Conservation (phyloP, 805 yeast species). For the Yarrowia sp. region DNA sequence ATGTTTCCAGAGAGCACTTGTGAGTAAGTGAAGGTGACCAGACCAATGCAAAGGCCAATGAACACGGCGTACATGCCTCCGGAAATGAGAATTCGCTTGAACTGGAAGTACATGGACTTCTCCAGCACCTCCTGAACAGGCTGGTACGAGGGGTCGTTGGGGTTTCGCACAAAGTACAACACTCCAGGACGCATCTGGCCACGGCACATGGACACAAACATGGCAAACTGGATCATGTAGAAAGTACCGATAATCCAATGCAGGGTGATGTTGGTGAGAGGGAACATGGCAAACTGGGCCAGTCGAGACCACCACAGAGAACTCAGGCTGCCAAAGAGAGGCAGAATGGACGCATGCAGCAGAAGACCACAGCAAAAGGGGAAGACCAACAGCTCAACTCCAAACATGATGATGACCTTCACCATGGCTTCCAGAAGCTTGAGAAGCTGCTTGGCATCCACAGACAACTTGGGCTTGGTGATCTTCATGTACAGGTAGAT, state of each 20-base stretch:
- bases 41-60: constrained; percentile 73
- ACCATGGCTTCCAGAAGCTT: constrained; percentile 47
- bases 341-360: constrained; percentile 65
- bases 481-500: not conserved
- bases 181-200: constrained; percentile 82
- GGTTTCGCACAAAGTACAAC: constrained; percentile 84
- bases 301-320: not conserved
- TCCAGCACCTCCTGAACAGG: constrained; percentile 83
- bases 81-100: constrained; percentile 69
- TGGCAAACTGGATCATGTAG: constrained; percentile 85
- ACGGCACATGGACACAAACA: constrained; percentile 82
- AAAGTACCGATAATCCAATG: constrained; percentile 76
- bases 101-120: constrained; percentile 68
- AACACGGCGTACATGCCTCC: constrained; percentile 59
- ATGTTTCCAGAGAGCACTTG: not conserved
- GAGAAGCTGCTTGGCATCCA: constrained; percentile 24
- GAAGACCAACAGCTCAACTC: constrained; percentile 77
- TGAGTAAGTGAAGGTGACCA: constrained; percentile 50
- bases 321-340: constrained; percentile 44
- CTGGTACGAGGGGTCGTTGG: constrained; percentile 88
- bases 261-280: constrained; percentile 34
- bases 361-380: constrained; percentile 84
- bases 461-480: not conserved
- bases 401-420: constrained; percentile 72
- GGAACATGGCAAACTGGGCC: constrained; percentile 28